Percentiles rank a stretch among this genome's conserved stretches.
Conservation (phyloP, 2,329 filamentous ascomycete genomes). For the Cladophialophora bantiana region DNA sequence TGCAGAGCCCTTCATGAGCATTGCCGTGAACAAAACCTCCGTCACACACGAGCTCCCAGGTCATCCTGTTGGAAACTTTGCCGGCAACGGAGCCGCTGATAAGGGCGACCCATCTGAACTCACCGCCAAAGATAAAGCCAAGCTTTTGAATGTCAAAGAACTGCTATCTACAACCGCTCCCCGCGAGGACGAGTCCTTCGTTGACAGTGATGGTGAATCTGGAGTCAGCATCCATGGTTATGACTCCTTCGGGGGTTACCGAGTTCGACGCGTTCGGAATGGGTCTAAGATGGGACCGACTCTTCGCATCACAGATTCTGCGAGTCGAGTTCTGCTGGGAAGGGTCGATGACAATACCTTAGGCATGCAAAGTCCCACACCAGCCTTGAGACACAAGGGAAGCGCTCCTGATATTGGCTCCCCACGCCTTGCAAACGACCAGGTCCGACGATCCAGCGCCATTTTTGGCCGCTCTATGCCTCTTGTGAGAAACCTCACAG, state of each 20-base stretch:
- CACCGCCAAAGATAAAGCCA: neutral
- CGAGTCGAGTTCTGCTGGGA: slow-evolving; percentile 31
- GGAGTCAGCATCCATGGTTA: slow-evolving; percentile 25
- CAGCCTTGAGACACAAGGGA: slow-evolving; percentile 21
- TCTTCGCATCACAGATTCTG: slow-evolving; percentile 38
- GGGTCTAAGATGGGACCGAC: slow-evolving; percentile 28
- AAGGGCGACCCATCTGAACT: neutral
- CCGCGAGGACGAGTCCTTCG: slow-evolving; percentile 16
- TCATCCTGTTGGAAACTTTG: neutral
- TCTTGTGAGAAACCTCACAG: slow-evolving; percentile 25
- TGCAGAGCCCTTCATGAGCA: slow-evolving; percentile 2
- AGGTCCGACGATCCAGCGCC: slow-evolving; percentile 23
- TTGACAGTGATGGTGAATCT: slow-evolving; percentile 19
- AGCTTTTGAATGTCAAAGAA: slow-evolving; percentile 25
- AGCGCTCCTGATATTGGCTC: slow-evolving; percentile 26
- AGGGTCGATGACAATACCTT: slow-evolving; percentile 3
- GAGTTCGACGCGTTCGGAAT: slow-evolving; percentile 28
- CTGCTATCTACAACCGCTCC: slow-evolving; percentile 25
- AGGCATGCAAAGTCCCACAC: neutral
- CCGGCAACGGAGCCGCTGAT: neutral
- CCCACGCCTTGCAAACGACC: slow-evolving; percentile 11
- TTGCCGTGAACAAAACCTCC: neutral
- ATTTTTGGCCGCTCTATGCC: slow-evolving; percentile 19
- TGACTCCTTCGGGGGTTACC: slow-evolving; percentile 33
- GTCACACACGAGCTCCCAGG: neutral